These are phyloP conservation scores for Boletus reticuloceps DNA, from an alignment of 768 basidiomycete genomes.

Conservation along the genomic window DNA sequence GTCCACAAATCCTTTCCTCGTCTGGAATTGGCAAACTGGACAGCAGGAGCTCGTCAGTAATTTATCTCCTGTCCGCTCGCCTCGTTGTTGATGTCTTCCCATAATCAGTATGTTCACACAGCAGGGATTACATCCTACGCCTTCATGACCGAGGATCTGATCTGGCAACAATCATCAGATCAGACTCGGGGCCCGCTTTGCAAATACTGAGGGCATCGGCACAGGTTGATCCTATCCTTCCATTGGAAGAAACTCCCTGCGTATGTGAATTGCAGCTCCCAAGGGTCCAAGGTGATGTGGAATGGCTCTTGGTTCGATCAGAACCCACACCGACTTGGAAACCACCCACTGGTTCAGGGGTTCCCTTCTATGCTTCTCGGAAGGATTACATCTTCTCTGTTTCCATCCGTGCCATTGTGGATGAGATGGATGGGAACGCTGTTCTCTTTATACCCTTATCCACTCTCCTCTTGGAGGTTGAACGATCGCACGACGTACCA, in stretches of 20 bases:
- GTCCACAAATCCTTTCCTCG: constrained; percentile 15
- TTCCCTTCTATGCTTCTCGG: constrained; percentile 26
- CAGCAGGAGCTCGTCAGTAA: constrained; percentile 25
- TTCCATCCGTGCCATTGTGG: constrained; percentile 13
- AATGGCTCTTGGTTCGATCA: constrained; percentile 30
- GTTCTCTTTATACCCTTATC: constrained; percentile 19
- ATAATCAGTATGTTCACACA: constrained; percentile 17
- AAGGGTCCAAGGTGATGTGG: constrained; percentile 5
- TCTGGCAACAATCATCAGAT: constrained; percentile 20
- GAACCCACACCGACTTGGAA: constrained; percentile 33
- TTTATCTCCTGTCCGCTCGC: not conserved
- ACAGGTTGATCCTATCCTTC: not conserved
- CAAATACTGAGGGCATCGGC: constrained; percentile 19
- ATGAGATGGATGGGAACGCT: constrained; percentile 42
- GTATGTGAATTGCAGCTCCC: constrained; percentile 30
- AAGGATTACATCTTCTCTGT: constrained; percentile 33
- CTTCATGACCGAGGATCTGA: constrained; percentile 32
- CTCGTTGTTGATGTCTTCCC: constrained; percentile 1
- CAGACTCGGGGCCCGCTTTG: constrained; percentile 7
- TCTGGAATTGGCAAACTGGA: constrained; percentile 38
- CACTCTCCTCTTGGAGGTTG: constrained; percentile 26
- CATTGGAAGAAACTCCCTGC: constrained; percentile 13
- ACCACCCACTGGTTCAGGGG: constrained; percentile 1
- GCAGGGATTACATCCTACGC: constrained; percentile 31
- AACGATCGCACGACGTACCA: constrained; percentile 2